phyloP scores from a whole-genome alignment of 306 rosid genomes.

The Ziziphus jujuba region DNA sequence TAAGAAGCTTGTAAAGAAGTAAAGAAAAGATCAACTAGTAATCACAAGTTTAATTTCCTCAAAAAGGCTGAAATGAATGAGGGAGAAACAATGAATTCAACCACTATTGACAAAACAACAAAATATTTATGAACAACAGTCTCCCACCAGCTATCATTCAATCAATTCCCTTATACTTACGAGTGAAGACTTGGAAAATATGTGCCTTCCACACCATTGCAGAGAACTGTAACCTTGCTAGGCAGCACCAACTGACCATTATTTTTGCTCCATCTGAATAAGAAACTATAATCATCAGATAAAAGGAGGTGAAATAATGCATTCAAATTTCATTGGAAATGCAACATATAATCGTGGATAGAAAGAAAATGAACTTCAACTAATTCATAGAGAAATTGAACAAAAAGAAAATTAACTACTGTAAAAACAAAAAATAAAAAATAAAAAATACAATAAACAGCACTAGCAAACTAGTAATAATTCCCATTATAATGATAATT shows the following conservation, averaged over 20 bases:
- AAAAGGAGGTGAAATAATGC: constrained; percentile 4
- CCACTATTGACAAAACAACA: background rate
- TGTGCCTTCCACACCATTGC: constrained; percentile 90
- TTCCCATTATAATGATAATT: no score
- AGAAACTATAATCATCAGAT: constrained; percentile 34
- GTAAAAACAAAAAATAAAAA: no score
- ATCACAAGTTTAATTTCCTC: background rate
- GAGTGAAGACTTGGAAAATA: constrained; percentile 97
- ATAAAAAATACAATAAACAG: no score
- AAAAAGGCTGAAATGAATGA: background rate
- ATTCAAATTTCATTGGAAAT: constrained; percentile 1
- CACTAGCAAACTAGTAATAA: no score
- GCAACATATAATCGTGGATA: constrained; percentile 1
- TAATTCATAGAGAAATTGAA: background rate
- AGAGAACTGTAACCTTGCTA: constrained; percentile 85
- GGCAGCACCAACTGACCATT: constrained; percentile 59
- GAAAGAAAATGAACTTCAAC: background rate
- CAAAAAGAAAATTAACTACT: no score
- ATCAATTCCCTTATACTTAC: constrained; percentile 48
- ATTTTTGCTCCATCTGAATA: constrained; percentile 56
- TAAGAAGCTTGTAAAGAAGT: background rate
- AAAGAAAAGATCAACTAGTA: background rate
- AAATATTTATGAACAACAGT: background rate
- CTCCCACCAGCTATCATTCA: background rate
- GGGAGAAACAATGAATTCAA: constrained; percentile 1